Evolutionary conservation across 257 asterid genomes (phyloP).

Genomic region (Lavandula angustifolia): DNA sequence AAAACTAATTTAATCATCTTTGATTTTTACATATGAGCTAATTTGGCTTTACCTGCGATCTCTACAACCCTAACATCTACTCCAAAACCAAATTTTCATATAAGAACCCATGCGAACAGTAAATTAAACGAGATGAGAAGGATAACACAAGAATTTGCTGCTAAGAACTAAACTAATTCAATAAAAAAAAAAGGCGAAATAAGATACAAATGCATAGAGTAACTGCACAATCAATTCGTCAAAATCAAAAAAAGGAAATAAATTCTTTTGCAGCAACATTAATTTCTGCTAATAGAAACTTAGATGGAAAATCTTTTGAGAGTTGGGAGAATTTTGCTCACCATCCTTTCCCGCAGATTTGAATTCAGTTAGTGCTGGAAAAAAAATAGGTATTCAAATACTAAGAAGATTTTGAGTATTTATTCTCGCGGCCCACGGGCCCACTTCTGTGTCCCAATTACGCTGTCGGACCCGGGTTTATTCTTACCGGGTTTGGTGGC

Average conservation of each 20-base stretch:
- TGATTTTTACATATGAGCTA: not conserved
- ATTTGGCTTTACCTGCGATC: not conserved
- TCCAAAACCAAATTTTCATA: slow-evolving; percentile 2
- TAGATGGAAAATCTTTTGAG: not conserved
- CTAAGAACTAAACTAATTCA: not conserved
- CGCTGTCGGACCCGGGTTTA: slow-evolving; percentile 30
- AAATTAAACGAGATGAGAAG: not conserved
- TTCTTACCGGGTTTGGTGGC: slow-evolving; percentile 23
- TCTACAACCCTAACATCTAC: slow-evolving; percentile 30
- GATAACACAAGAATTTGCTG: slow-evolving; percentile 18
- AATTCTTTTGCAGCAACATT: not conserved
- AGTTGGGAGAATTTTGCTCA: not conserved
- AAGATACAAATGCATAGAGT: not conserved
- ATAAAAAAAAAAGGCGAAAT: not conserved
- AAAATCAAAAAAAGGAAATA: not conserved
- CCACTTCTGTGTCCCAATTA: slow-evolving; percentile 37
- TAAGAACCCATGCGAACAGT: slow-evolving; percentile 8
- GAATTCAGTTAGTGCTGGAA: slow-evolving; percentile 18
- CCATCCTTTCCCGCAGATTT: slow-evolving; percentile 34
- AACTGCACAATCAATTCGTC: slow-evolving; percentile 11
- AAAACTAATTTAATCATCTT: not conserved
- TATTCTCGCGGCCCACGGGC: slow-evolving; percentile 26
- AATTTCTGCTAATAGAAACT: not conserved
- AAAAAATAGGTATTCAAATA: too few species aligned
- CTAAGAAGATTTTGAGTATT: not conserved